Evolutionary conservation across 257 asterid species (phyloP), one percentile per base, ranked within the genome.

Genomic region (Solanum neorickii): DNA sequence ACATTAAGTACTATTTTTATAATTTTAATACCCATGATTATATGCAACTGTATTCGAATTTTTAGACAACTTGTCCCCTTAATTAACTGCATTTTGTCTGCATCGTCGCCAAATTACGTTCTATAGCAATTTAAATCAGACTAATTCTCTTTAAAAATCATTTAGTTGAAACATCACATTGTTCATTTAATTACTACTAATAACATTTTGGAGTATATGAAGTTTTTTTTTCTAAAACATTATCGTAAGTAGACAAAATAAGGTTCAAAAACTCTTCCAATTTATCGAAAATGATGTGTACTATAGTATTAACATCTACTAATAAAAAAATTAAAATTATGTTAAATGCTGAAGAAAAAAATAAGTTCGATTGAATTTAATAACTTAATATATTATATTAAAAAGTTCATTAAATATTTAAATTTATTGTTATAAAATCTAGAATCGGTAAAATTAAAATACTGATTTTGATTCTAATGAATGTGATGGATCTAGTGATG

Each of bases 11-110:
- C 8, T 14, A 9, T 77, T 86, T 72, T 86, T 47, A 66, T 44
- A 83, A 87, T 65, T 68, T 59, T 42, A 65, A 33, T 83, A 85
- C 82, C 75, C 85, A 49, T 78, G 68, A 84, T 88, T 73, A 84
- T 87, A 27, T 33, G 41, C n/a, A 68, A 25, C 18, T 91, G 92
- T 90, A 75, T 75, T 68, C 88, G 16, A 87, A 86, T 90, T 29
- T 29, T 15, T 76, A 80, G 91, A 91, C 92, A 87, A 42, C 60
- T 56, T 88, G 92, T 89, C 85, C 85, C 91, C 88, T 29, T 86
- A 33, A 91, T 84, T 90, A 91, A 80, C 80, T 88, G 87, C 92
- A 91, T 65, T 41, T 18, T 20, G 46, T 82, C 70, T 85, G 69
- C 86, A 87, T 87, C 88, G 66, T 73, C 21, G 29, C 77, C 68